These are phyloP conservation scores for Hypericum androsaemum DNA, from an alignment of 345 rosid species.

Conservation along the genomic window DNA sequence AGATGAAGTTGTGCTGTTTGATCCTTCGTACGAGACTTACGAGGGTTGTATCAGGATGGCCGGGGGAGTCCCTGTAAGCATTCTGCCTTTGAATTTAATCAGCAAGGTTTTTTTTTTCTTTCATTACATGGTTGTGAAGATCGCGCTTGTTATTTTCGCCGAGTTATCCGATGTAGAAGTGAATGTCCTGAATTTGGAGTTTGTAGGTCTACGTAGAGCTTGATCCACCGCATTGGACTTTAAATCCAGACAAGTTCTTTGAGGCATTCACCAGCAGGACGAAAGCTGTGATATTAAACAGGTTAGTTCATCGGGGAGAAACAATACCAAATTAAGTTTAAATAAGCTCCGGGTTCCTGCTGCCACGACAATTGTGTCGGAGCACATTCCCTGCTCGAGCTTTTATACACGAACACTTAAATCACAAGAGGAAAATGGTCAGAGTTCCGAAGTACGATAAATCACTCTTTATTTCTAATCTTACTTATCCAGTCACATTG, in stretches of 20 bases:
- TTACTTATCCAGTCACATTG: too few species aligned
- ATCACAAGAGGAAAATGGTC: too few species aligned
- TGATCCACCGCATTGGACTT: slow-evolving; percentile 45
- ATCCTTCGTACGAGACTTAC: slow-evolving; percentile 47
- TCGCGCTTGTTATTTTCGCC: background rate
- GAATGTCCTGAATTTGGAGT: background rate
- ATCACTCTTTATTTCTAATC: too few species aligned
- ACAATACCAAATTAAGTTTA: too few species aligned
- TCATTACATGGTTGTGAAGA: background rate
- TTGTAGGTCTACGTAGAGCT: slow-evolving; percentile 48
- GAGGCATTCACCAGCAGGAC: slow-evolving; percentile 35
- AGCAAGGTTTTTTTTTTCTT: background rate
- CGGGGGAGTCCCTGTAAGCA: slow-evolving; percentile 49
- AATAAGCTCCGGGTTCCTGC: too few species aligned
- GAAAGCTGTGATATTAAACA: slow-evolving; percentile 46
- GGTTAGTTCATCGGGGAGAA: slow-evolving; percentile 19
- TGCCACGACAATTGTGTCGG: too few species aligned
- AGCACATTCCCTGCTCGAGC: too few species aligned
- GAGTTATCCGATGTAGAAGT: background rate
- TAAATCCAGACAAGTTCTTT: slow-evolving; percentile 34
- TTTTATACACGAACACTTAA: too few species aligned
- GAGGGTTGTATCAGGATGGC: slow-evolving; percentile 39
- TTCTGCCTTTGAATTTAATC: too few species aligned
- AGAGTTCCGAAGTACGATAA: too few species aligned
- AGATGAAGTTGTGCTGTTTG: slow-evolving; percentile 53